These are phyloP conservation scores for Coemansia sp. DNA, from an alignment of 192 early-diverging fungal genomes.

Conservation along the genomic window DNA sequence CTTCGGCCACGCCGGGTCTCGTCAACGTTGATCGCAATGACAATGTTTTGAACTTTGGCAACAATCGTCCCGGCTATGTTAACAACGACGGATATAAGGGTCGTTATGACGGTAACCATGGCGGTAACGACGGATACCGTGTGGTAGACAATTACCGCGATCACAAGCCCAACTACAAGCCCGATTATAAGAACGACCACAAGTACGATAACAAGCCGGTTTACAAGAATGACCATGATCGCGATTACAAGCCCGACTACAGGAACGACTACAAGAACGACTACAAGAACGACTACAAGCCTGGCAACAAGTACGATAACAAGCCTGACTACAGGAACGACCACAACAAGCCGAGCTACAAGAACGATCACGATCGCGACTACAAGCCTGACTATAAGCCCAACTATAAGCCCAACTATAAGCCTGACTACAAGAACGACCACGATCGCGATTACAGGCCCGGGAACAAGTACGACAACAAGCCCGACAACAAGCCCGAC, in stretches of 20 bases:
- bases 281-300: not conserved
- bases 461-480: not conserved
- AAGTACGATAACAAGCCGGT: not conserved
- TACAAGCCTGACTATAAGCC: constrained; percentile 6
- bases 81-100: not conserved
- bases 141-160: not conserved
- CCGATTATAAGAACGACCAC: constrained; percentile 10
- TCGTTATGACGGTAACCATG: no score
- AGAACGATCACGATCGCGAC: not conserved
- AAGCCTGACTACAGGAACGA: not conserved
- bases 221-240: not conserved
- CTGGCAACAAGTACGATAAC: constrained; percentile 1
- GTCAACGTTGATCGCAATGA: constrained; percentile 7
- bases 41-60: not conserved
- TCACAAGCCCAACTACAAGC: constrained; percentile 7
- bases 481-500: not conserved
- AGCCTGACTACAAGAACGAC: not conserved
- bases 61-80: not conserved
- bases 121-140: not conserved
- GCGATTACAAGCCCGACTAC: not conserved
- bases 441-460: not conserved
- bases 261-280: constrained; percentile 8
- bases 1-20: constrained; percentile 18
- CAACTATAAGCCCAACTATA: constrained; percentile 2
- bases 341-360: not conserved